Evolutionary conservation across 306 rosid species (phyloP).

Genomic region (Abrus pulchellus): DNA sequence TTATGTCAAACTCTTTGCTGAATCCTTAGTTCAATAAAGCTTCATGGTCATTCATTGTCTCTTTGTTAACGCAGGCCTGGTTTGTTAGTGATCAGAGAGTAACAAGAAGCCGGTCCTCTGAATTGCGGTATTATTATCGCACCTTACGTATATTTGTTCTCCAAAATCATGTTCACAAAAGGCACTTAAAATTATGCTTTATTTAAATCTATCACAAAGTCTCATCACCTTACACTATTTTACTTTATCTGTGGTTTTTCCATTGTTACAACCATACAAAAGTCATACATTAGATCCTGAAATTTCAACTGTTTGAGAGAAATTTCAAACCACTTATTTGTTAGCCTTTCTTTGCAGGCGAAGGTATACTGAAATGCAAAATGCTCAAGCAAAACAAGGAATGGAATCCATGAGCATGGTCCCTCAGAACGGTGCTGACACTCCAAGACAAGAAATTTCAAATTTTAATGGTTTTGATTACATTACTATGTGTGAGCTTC

Average conservation of each 20-base stretch:
- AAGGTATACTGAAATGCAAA: slow-evolving; percentile 82
- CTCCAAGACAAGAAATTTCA: slow-evolving; percentile 60
- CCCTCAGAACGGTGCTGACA: slow-evolving; percentile 56
- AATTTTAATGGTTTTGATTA: slow-evolving; percentile 63
- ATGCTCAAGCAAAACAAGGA: slow-evolving; percentile 62
- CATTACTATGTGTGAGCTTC: slow-evolving; percentile 61
- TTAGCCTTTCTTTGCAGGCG: slow-evolving; percentile 58
- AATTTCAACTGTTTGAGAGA: neutral
- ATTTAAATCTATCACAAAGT: slow-evolving; percentile 8
- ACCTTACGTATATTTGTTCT: slow-evolving; percentile 26
- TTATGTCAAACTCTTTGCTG: slow-evolving; percentile 25
- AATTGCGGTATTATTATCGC: slow-evolving; percentile 68
- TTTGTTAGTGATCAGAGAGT: slow-evolving; percentile 86
- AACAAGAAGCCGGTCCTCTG: slow-evolving; percentile 98
- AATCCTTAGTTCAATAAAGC: slow-evolving; percentile 44
- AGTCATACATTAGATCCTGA: slow-evolving; percentile 22
- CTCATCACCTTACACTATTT: slow-evolving; percentile 29
- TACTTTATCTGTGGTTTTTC: slow-evolving; percentile 15
- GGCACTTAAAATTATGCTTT: slow-evolving; percentile 30
- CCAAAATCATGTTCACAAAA: slow-evolving; percentile 43
- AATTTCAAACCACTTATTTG: slow-evolving; percentile 10
- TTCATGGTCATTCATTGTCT: slow-evolving; percentile 49
- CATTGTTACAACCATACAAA: slow-evolving; percentile 13
- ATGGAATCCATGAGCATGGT: slow-evolving; percentile 61
- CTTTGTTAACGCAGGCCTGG: slow-evolving; percentile 80